Percentiles rank a stretch among this genome's conserved stretches.
Evolutionary conservation across 169 alveolate genomes (phyloP).

Genomic region (Eimeria tenella): DNA sequence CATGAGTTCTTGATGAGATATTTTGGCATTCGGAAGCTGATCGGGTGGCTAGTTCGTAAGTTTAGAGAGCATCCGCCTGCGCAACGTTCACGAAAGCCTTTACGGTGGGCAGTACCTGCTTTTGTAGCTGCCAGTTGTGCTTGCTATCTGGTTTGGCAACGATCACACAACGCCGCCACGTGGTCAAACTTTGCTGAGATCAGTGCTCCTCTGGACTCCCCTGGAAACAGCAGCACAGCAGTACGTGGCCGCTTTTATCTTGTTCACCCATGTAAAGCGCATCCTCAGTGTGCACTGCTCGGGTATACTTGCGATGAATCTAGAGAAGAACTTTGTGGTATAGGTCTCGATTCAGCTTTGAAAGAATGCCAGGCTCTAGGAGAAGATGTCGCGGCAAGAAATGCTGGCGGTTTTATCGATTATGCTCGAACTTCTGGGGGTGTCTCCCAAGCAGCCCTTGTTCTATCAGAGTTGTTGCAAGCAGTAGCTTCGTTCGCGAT

Average conservation of each 20-base stretch:
- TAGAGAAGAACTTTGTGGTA: background rate
- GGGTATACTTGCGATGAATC: background rate
- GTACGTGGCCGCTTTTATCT: background rate
- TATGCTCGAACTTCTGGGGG: constrained; percentile 25
- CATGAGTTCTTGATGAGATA: background rate
- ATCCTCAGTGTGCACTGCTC: background rate
- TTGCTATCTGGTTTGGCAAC: background rate
- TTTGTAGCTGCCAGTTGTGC: background rate
- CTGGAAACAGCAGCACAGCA: background rate
- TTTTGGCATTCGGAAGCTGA: background rate
- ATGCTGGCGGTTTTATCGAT: constrained; percentile 13
- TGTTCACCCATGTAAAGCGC: background rate
- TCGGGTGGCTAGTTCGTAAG: background rate
- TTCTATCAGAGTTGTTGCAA: constrained; percentile 24
- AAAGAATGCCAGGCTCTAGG: constrained; percentile 12
- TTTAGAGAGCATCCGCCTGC: background rate
- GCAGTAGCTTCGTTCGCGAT: constrained; percentile 41
- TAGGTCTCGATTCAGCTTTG: background rate
- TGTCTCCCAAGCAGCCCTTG: constrained; percentile 37
- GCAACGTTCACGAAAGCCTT: background rate
- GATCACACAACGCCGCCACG: background rate
- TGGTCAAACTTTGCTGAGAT: background rate
- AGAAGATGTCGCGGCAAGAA: constrained; percentile 10
- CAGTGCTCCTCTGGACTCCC: background rate
- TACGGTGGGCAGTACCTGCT: background rate